Base-by-base conservation (phyloP, 768 basidiomycete genomes). In the Scleroderma bovista region DNA sequence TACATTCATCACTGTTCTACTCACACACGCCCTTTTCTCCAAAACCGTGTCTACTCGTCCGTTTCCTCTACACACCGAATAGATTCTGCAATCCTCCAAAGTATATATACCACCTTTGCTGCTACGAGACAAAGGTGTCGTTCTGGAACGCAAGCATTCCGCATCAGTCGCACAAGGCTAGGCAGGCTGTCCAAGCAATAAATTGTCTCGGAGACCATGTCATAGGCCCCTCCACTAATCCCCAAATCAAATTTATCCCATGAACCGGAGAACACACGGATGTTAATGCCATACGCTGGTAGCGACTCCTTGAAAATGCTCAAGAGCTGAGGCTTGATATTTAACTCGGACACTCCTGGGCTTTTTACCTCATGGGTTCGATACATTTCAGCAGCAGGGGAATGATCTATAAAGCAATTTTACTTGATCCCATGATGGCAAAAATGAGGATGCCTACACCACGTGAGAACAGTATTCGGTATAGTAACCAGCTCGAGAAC, bases 191-290 rank as follows among this genome's bases (percentile, higher is more conserved):
- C 77, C 11, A 73, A 69, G 23, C 81, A 75, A 61, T 99, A 98
- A 19, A 98, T 91, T 36, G 95, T 98, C 69, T 99, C 95, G 22
- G 90, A 89, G 2, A 96, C 72, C 38, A 93, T 55, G 58, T 93
- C 78, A 67, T 87, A 92, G 2, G 56, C 61, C 8, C 71, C 70
- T 13, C 66, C 66, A 1, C 67, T 40, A 9, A 34, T 53, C 13
- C 46, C 22, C 1, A 72, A 53, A 50, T 77, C 67, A 51, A 84
- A 83, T 10, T 69, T 62, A 16, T 73, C 68, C 95, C 95, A 99
- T 15, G 87, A 78, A 2, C 95, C 94, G 19, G 82, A 76, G 60
- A 85, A 91, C 68, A 97, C 88, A 19, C 77, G 73, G 10, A 99
- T 62, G 24, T 73, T 60, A 54, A 98, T 71, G 34, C 76, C 69